phyloP scores from a whole-genome alignment of 306 rosid species.

The Cicer arietinum region DNA sequence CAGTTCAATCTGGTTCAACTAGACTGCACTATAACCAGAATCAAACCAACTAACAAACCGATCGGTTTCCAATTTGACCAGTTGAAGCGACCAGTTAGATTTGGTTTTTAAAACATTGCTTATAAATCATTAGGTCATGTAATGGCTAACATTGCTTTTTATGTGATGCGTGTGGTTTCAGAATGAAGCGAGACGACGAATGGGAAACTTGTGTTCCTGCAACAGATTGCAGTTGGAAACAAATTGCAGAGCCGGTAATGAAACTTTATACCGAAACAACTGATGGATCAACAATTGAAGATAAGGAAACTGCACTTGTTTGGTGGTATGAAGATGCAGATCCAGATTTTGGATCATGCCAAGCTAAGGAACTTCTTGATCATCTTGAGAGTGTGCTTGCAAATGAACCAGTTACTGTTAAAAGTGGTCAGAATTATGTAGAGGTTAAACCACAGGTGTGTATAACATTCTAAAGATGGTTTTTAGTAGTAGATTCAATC shows the following conservation, averaged over 20 bases:
- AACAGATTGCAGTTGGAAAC: conserved; percentile 78
- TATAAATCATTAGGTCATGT: not conserved
- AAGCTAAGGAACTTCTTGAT: conserved; percentile 91
- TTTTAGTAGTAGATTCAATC: not conserved
- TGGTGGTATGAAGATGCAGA: conserved; percentile 88
- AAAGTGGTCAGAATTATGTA: conserved; percentile 78
- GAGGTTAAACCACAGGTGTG: conserved; percentile 98
- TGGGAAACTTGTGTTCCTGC: conserved; percentile 80
- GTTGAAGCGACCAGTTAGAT: not conserved
- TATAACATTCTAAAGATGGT: conserved; percentile 19
- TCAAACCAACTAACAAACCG: not conserved
- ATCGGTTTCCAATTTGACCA: not conserved
- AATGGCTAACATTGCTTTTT: conserved; percentile 17
- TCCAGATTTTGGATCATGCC: conserved; percentile 89
- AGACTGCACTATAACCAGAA: too few relatives aligned
- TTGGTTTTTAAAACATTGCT: not conserved
- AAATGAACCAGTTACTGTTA: conserved; percentile 90
- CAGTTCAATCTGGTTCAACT: not conserved
- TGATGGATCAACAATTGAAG: conserved; percentile 85
- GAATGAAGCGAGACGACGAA: conserved; percentile 49
- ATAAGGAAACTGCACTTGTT: conserved; percentile 86
- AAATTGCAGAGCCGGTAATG: conserved; percentile 89
- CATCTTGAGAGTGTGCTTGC: conserved; percentile 93
- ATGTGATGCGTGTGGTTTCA: conserved; percentile 39
- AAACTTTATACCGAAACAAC: conserved; percentile 83